Percentiles rank a stretch among this genome's conserved stretches.
These are phyloP conservation scores for Abelmoschus esculentus DNA, from an alignment of 345 rosid species.

Conservation along the genomic window DNA sequence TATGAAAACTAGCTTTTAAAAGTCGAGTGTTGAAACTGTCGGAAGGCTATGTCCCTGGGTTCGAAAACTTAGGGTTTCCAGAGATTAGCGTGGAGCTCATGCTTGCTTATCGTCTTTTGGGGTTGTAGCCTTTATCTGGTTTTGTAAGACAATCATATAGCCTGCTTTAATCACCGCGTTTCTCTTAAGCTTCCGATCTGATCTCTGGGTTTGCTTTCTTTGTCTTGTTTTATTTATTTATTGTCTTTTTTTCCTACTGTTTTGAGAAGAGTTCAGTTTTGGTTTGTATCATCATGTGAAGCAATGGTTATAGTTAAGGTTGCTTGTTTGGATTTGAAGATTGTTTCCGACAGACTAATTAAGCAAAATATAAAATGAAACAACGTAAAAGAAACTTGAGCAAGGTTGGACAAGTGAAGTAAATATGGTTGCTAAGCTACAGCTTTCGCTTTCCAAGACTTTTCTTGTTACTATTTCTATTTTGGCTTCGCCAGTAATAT, in stretches of 20 bases:
- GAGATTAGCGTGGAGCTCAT: slow-evolving; percentile 24
- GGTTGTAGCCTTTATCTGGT: background rate
- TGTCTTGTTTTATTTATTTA: background rate
- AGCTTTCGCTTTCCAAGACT: background rate
- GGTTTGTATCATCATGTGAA: background rate
- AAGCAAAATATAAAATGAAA: background rate
- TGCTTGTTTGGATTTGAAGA: background rate
- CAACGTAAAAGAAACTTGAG: background rate
- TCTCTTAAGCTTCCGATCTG: background rate
- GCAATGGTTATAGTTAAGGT: background rate
- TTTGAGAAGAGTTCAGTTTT: background rate
- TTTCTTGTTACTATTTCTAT: background rate
- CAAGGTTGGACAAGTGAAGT: background rate
- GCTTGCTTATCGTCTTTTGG: background rate
- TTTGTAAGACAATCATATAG: background rate
- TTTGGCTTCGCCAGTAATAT: background rate
- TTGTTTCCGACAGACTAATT: background rate
- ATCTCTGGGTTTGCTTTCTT: background rate
- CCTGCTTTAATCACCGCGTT: background rate
- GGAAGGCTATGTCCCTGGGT: background rate
- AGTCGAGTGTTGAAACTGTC: background rate
- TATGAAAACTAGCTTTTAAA: background rate
- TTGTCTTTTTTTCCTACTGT: background rate
- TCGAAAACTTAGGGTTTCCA: slow-evolving; percentile 29
- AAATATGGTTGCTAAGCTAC: background rate